Base-by-base conservation (phyloP, 1,284 basidiomycete genomes). In the Cutaneotrichosporon daszewskae region DNA sequence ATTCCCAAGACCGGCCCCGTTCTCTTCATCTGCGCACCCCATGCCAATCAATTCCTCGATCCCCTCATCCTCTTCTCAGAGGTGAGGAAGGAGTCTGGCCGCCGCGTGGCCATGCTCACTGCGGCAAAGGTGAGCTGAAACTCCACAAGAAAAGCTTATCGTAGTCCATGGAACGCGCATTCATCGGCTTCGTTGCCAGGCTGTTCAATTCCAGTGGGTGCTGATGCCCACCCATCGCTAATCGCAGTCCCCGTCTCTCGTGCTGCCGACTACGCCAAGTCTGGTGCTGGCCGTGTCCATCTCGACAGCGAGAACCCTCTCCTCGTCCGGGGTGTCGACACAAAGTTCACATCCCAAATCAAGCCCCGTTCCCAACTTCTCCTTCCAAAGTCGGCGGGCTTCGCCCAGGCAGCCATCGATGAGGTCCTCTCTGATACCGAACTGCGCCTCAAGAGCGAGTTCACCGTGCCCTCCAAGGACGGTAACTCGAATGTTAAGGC, bases 41-140 rank as follows among this genome's bases (percentile, higher is more conserved):
- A 99, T 72, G 85, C 87, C 64, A 99, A 98, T 69, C 72, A 98
- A 87, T 98, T 99, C 71, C 79, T 98, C 43, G 95, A 99, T 64
- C 92, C 95, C 8, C 73, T 98, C 35, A 77, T 98, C 33, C 75
- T 99, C 34, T 83, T 82, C 50, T 80, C 88, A 39, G 88, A 97
- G 71, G 91, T 92, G 9, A 79, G 85, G 62, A 79, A 84, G 47
- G 89, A 95, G 68, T 85, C 85, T 2, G 78, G 81, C 16, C 79
- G 95, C 33, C 79, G 83, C 57, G 87, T 95, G 11, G 83, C 85
- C 47, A 92, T 95, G 63, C 76, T 99, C 32, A 86, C 85, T 22
- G 95, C 95, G n/a, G 91, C 91, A 3, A 88, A 87, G 60, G 71
- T 71, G 33, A 58, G 75, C 43, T 12, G 12, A 3, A 14, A 25